These are phyloP conservation scores for Xerocomellus intermedius DNA, from an alignment of 768 basidiomycete genomes.

Conservation along the genomic window DNA sequence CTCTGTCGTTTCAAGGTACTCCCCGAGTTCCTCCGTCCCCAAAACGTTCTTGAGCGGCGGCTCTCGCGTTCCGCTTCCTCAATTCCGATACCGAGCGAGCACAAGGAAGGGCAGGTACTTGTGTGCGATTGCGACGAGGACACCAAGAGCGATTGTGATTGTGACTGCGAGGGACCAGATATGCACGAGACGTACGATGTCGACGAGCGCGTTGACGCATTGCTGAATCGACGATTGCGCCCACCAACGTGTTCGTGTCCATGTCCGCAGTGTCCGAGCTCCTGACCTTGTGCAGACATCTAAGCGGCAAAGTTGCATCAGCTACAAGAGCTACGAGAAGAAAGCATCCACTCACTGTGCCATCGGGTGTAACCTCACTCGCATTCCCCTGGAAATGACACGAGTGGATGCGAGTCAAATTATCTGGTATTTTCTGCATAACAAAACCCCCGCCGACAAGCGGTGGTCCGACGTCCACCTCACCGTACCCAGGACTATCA, in stretches of 20 bases:
- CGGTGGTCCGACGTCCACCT: neutral
- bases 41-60: slow-evolving; percentile 20
- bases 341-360: slow-evolving; percentile 6
- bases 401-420: neutral
- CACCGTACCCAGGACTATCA: neutral
- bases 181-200: slow-evolving; percentile 20
- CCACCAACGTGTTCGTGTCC: neutral
- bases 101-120: slow-evolving; percentile 17
- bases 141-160: slow-evolving; percentile 15
- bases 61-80: slow-evolving; percentile 24
- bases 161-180: slow-evolving; percentile 21
- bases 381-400: neutral
- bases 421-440: neutral
- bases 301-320: neutral
- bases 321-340: neutral
- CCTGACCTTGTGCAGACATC: slow-evolving; percentile 6
- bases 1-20: slow-evolving; percentile 11
- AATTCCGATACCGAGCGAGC: slow-evolving; percentile 23
- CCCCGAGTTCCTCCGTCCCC: slow-evolving; percentile 12
- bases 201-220: slow-evolving; percentile 18
- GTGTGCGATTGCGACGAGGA: slow-evolving; percentile 17
- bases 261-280: neutral
- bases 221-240: slow-evolving; percentile 17
- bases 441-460: neutral
- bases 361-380: neutral